Percentiles rank a stretch among this genome's conserved stretches.
These are phyloP conservation scores for Malassezia japonica DNA, from an alignment of 1,284 basidiomycete genomes.

Conservation along the genomic window DNA sequence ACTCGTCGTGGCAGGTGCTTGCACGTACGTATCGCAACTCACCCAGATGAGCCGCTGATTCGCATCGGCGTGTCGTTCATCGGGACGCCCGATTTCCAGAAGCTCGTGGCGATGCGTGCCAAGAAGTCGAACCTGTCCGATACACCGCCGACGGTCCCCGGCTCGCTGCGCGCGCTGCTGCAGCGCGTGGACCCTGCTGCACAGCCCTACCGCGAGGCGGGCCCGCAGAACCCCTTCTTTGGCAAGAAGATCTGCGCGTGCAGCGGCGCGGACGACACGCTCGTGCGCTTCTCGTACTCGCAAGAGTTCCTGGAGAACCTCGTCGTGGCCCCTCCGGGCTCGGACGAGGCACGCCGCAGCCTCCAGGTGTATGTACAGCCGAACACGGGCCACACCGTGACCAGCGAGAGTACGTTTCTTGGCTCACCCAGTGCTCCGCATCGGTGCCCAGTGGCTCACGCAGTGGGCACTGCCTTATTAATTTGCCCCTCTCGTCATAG, in stretches of 20 bases:
- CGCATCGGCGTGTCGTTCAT: constrained; percentile 62
- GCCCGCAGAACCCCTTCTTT: constrained; percentile 28
- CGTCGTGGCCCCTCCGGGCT: constrained; percentile 24
- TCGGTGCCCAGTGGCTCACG: constrained; percentile 12
- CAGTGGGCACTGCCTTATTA: constrained; percentile 17
- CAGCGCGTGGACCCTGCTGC: constrained; percentile 32
- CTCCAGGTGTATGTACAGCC: constrained; percentile 19
- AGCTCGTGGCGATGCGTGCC: constrained; percentile 31
- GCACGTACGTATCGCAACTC: constrained; percentile 12
- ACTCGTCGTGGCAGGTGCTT: constrained; percentile 64
- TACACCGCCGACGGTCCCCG: constrained; percentile 36
- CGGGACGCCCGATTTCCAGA: constrained; percentile 65
- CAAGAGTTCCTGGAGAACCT: constrained; percentile 32
- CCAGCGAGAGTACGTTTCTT: constrained; percentile 13
- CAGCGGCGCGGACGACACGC: constrained; percentile 34
- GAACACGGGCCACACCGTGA: constrained; percentile 20
- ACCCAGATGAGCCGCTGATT: constrained; percentile 57
- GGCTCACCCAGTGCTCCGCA: constrained; percentile 8
- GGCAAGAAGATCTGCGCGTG: constrained; percentile 43
- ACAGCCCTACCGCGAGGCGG: constrained; percentile 23
- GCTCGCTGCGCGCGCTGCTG: constrained; percentile 28
- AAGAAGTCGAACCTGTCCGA: constrained; percentile 30
- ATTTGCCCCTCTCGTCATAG: too few relatives aligned
- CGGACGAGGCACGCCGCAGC: constrained; percentile 4
- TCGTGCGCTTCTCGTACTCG: constrained; percentile 39